phyloP scores from a whole-genome alignment of 2,329 filamentous ascomycete species.

The Penicillium sclerotigenum region DNA sequence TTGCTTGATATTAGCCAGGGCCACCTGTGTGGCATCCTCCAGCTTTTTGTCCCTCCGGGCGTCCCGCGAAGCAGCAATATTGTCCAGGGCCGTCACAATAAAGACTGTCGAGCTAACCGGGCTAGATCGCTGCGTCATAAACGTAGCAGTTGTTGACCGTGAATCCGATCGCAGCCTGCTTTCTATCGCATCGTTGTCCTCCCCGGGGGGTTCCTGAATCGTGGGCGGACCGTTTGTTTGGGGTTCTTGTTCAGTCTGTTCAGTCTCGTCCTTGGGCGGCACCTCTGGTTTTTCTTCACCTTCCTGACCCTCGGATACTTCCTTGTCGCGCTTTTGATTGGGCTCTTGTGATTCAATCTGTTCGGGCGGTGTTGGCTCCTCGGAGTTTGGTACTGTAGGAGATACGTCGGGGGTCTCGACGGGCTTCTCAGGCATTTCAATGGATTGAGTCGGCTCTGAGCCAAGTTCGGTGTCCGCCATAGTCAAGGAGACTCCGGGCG shows the following conservation, averaged over 20 bases:
- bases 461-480: slow-evolving; percentile 43
- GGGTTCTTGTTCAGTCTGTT: slow-evolving; percentile 24
- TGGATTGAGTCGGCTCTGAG: slow-evolving; percentile 31
- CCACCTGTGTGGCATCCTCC: slow-evolving; percentile 74
- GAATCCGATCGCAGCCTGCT: slow-evolving; percentile 57
- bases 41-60: slow-evolving; percentile 82
- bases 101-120: slow-evolving; percentile 94
- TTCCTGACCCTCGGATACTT: slow-evolving; percentile 13
- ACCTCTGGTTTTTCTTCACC: slow-evolving; percentile 26
- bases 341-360: slow-evolving; percentile 31
- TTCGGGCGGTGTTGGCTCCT: slow-evolving; percentile 32
- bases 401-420: slow-evolving; percentile 30
- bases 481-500: slow-evolving; percentile 38
- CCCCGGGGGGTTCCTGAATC: slow-evolving; percentile 20
- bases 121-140: slow-evolving; percentile 52
- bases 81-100: slow-evolving; percentile 87
- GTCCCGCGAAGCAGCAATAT: slow-evolving; percentile 87
- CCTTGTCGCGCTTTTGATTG: slow-evolving; percentile 19
- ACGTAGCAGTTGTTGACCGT: slow-evolving; percentile 55
- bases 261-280: slow-evolving; percentile 25
- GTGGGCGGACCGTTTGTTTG: slow-evolving; percentile 18
- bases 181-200: slow-evolving; percentile 23
- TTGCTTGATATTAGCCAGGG: slow-evolving; percentile 80
- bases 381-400: slow-evolving; percentile 26
- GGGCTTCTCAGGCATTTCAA: slow-evolving; percentile 25